Percentiles rank a stretch among this genome's conserved stretches.
phyloP scores from a whole-genome alignment of 2,329 filamentous ascomycete genomes.

The Phaeophleospora eucalypticola region DNA sequence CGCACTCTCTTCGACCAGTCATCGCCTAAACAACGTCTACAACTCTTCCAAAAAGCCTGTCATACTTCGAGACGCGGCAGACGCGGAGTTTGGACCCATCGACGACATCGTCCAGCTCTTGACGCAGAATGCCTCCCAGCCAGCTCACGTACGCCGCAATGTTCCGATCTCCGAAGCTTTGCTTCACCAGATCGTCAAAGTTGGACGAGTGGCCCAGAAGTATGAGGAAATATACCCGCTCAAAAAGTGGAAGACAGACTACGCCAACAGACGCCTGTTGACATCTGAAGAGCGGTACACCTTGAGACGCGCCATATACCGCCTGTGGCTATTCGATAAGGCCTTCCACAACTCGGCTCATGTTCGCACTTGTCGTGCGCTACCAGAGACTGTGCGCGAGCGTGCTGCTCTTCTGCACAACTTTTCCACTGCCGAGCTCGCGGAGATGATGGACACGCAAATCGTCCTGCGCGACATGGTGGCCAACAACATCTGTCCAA shows the following conservation, averaged over 20 bases:
- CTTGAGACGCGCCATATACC: constrained; percentile 56
- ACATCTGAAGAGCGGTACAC: constrained; percentile 47
- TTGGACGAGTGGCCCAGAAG: constrained; percentile 53
- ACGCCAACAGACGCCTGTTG: constrained; percentile 52
- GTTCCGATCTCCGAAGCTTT: constrained; percentile 54
- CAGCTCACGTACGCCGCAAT: constrained; percentile 50
- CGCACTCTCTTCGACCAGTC: constrained; percentile 52
- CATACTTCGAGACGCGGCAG: constrained; percentile 52
- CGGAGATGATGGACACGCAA: constrained; percentile 58
- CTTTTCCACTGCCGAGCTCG: constrained; percentile 53
- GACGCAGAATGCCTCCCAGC: constrained; percentile 58
- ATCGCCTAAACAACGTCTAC: constrained; percentile 52
- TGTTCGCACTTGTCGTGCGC: constrained; percentile 48
- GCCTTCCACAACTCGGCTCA: constrained; percentile 55
- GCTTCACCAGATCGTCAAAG: constrained; percentile 51
- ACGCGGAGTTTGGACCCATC: constrained; percentile 56
- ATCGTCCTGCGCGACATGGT: constrained; percentile 54
- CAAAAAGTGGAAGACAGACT: constrained; percentile 60
- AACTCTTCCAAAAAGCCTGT: constrained; percentile 51
- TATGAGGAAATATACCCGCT: constrained; percentile 60
- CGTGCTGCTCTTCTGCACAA: constrained; percentile 57
- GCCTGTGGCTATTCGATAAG: constrained; percentile 57
- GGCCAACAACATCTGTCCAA: constrained; percentile 57
- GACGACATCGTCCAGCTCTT: constrained; percentile 57
- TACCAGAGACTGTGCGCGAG: constrained; percentile 46